Conservation (phyloP, 2,329 filamentous ascomycete genomes). For the Sarocladium oryzae region DNA sequence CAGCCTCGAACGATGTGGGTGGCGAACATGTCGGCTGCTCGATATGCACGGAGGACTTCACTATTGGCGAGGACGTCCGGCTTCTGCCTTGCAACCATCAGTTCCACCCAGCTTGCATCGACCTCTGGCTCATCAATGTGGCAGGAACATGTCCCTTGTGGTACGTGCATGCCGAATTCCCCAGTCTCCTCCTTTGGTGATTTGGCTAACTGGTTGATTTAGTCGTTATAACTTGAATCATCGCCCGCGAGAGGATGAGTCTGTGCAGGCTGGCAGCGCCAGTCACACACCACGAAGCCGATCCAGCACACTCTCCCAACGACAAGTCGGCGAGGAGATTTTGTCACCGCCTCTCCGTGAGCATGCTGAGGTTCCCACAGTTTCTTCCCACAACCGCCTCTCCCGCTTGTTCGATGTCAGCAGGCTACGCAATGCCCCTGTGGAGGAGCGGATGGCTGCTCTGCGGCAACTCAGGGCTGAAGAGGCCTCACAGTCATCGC, state of each 20-base stretch:
- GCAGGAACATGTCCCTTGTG: slow-evolving; percentile 64
- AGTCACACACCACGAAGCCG: not conserved
- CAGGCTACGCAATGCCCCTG: slow-evolving; percentile 50
- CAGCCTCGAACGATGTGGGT: not conserved
- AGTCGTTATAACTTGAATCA: slow-evolving; percentile 6
- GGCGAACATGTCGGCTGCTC: slow-evolving; percentile 45
- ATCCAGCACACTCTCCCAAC: not conserved
- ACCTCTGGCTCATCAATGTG: slow-evolving; percentile 64
- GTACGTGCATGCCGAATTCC: slow-evolving; percentile 40
- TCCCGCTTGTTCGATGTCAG: slow-evolving; percentile 51
- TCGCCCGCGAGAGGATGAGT: not conserved
- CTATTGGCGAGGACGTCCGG: slow-evolving; percentile 58
- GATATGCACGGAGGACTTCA: slow-evolving; percentile 66
- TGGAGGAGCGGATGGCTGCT: slow-evolving; percentile 56
- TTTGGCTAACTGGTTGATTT: slow-evolving; percentile 12
- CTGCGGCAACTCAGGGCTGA: slow-evolving; percentile 39
- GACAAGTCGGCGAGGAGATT: slow-evolving; percentile 13
- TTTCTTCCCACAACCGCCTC: slow-evolving; percentile 34
- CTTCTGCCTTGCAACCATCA: slow-evolving; percentile 63
- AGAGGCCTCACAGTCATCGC: slow-evolving; percentile 10
- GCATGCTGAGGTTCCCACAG: slow-evolving; percentile 29
- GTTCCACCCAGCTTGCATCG: slow-evolving; percentile 61
- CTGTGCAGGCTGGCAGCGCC: not conserved
- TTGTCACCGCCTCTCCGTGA: slow-evolving; percentile 35
- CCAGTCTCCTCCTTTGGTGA: not conserved